Base-by-base conservation (phyloP, 139 green algal genomes). In the Astrephomene gubernaculifera region DNA sequence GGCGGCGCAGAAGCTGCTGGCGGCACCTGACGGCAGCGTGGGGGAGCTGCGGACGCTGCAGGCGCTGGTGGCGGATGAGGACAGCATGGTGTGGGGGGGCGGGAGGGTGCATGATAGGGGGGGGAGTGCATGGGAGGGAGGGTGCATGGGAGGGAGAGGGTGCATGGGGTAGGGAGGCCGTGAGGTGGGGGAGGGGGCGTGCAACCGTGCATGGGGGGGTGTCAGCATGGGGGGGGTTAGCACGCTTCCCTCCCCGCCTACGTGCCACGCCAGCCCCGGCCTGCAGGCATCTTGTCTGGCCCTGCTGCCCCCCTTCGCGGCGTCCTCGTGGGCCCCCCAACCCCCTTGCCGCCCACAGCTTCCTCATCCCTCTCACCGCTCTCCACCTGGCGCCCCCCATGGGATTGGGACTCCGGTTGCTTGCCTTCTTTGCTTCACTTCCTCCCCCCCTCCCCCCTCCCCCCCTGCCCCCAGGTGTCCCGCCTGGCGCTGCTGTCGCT, bases 401-500 rank as follows among this genome's bases (percentile, higher is more conserved):
- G n/a, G n/a, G n/a, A n/a, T n/a, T n/a, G n/a, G n/a, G n/a, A n/a
- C n/a, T n/a, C n/a, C n/a, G n/a, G n/a, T n/a, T n/a, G n/a, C n/a
- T n/a, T n/a, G n/a, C n/a, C n/a, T n/a, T n/a, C n/a, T n/a, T n/a
- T n/a, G n/a, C 29, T 33, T 43, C 72, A 8, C 25, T 22, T 36
- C 38, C 27, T 33, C 57, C 14, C 85, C 31, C 81, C 36, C 45
- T 52, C 61, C 38, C 72, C 31, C 35, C 31, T 21, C 72, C 29
- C 39, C 39, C n/a, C 61, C 24, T 70, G 83, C 73, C 19, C 74
- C 4, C 73, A 93, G 75, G 90, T 98, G 0, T 76, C 91, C 45
- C 90, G 93, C 1, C 85, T 98, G 75, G 95, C 96, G 0, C 90
- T 97, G 88, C 87, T 99, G 70, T 97, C 92, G 2, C 82, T 95